These are phyloP conservation scores for Cryoendolithus antarcticus DNA, from an alignment of 2,329 filamentous ascomycete species.

Conservation along the genomic window DNA sequence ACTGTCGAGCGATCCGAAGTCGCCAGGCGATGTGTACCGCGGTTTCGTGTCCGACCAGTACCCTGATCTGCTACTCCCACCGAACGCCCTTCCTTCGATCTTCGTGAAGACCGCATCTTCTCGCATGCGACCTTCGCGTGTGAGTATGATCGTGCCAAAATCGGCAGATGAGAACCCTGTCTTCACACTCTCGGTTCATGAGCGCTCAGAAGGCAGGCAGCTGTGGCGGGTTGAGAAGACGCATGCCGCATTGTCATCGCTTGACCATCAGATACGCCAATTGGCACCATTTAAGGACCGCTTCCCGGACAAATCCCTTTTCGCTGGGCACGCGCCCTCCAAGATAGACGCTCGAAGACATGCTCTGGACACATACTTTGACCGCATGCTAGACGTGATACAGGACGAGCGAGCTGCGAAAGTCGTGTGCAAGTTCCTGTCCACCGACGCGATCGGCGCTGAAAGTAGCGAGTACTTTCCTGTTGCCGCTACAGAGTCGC, in stretches of 20 bases:
- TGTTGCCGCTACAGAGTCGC: constrained; percentile 17
- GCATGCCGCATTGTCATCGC: constrained; percentile 61
- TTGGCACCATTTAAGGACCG: constrained; percentile 59
- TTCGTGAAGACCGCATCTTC: constrained; percentile 83
- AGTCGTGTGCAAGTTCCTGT: constrained; percentile 79
- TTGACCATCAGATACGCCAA: constrained; percentile 72
- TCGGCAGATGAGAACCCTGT: constrained; percentile 84
- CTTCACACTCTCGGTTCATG: constrained; percentile 81
- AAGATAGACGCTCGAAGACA: constrained; percentile 78
- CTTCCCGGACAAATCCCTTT: constrained; percentile 74
- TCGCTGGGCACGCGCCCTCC: constrained; percentile 83
- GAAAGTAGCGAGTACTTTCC: constrained; percentile 37
- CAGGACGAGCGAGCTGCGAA: constrained; percentile 66
- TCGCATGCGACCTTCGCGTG: constrained; percentile 80
- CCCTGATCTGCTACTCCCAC: constrained; percentile 71
- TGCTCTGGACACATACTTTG: constrained; percentile 75
- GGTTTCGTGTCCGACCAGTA: constrained; percentile 77
- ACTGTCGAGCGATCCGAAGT: constrained; percentile 14
- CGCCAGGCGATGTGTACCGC: constrained; percentile 48
- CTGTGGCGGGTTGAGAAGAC: constrained; percentile 95
- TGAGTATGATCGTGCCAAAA: constrained; percentile 68
- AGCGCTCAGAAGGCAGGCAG: constrained; percentile 62
- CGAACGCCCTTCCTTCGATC: constrained; percentile 78
- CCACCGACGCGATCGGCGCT: constrained; percentile 46
- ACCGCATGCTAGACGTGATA: constrained; percentile 68